Percentiles rank a stretch among this genome's conserved stretches.
phyloP scores from a whole-genome alignment of 2,329 filamentous ascomycete species.

The Hymenoscyphus salicellus region DNA sequence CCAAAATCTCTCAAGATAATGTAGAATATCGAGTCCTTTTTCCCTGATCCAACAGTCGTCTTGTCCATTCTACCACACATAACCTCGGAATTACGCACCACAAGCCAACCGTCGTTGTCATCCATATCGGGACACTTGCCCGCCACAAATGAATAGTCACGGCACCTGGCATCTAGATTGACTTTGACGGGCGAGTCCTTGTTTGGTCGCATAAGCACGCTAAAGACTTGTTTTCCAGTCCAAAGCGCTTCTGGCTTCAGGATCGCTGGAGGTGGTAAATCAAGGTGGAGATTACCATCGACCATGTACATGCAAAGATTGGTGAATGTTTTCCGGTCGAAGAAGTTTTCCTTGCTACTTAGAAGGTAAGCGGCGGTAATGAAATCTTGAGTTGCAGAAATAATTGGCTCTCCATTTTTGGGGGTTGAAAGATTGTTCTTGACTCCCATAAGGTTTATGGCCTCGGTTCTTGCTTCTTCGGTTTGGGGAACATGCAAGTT shows the following conservation, averaged over 20 bases:
- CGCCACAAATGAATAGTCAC: slow-evolving; percentile 66
- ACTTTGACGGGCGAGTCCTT: slow-evolving; percentile 76
- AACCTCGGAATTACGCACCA: slow-evolving; percentile 92
- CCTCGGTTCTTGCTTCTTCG: slow-evolving; percentile 91
- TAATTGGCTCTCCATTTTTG: slow-evolving; percentile 96
- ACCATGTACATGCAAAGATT: slow-evolving; percentile 95
- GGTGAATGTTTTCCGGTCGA: slow-evolving; percentile 81
- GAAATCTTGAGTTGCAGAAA: slow-evolving; percentile 98
- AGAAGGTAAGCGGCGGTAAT: slow-evolving; percentile 92
- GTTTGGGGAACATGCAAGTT: slow-evolving; percentile 97
- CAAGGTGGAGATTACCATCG: slow-evolving; percentile 70
- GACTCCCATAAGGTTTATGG: slow-evolving; percentile 94
- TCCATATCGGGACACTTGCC: slow-evolving; percentile 67
- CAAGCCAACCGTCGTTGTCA: slow-evolving; percentile 83
- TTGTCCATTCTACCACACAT: slow-evolving; percentile 99
- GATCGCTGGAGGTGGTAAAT: slow-evolving; percentile 83
- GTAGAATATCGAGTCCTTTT: slow-evolving; percentile 97
- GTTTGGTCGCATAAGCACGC: slow-evolving; percentile 85
- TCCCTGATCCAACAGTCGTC: slow-evolving; percentile 91
- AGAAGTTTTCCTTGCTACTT: slow-evolving; percentile 90
- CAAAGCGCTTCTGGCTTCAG: slow-evolving; percentile 82
- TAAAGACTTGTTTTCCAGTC: slow-evolving; percentile 98
- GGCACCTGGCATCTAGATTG: slow-evolving; percentile 90
- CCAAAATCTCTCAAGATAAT: slow-evolving; percentile 94
- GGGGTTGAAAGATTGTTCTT: slow-evolving; percentile 95